Base-by-base conservation (phyloP, 441 rosid genomes). In the Lepidium campestre region DNA sequence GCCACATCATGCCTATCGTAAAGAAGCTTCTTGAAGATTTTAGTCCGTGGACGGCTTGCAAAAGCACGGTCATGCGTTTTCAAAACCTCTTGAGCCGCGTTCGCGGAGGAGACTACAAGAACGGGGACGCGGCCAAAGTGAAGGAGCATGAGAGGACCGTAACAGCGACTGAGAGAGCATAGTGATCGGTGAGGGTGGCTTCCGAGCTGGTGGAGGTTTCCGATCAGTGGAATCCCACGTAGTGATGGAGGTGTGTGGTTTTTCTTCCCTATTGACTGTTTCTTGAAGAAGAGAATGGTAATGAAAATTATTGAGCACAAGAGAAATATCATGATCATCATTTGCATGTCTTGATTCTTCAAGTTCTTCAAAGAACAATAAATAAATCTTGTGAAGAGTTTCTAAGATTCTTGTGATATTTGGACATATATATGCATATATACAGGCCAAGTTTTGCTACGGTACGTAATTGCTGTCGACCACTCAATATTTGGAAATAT, bases 171-270 rank as follows among this genome's bases (percentile, higher is more conserved):
- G 4, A 83, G 67, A 45, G 60, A 15, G 18, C 52, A 49, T 40
- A 85, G 80, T 17, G 88, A 76, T 37, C 78, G 79, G 70, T 85
- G 90, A 36, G 84, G 82, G 20, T 75, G 23, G 13, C 1, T 7
- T 4, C 80, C 84, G 10, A 85, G 59, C 49, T 78, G 81, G 54
- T 81, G 85, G 35, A 83, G 77, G 81, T 85, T 83, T 17, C 84
- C 84, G 2, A 85, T 52, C 7, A 85, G 27, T 2, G 84, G 83
- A 42, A 79, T 76, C 46, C 67, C 56, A 32, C 50, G 47, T 14
- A 83, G 90, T 2, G 83, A 80, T 0, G 86, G 73, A 2, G 25
- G 19, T 59, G 25, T 31, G 52, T 10, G 19, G 23, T 0, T 14
- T 14, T 18, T 58, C 13, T 39, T 58, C 17, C 9, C 4, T 22